phyloP scores from a whole-genome alignment of 1,284 basidiomycete species.

The Trametes sp. region DNA sequence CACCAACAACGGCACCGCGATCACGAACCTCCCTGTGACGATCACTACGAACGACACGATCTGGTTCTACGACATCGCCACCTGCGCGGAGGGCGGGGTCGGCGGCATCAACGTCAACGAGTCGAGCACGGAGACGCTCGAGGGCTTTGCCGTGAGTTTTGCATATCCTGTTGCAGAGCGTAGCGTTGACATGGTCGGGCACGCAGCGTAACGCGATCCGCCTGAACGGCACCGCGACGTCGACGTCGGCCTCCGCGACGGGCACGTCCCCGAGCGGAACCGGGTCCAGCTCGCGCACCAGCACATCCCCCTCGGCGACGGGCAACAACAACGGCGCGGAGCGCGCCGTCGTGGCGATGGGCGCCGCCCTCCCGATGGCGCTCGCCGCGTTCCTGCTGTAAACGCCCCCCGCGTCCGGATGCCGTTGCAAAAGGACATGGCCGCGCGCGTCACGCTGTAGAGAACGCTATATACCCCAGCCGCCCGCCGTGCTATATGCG shows the following conservation, averaged over 20 bases:
- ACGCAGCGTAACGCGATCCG: slow-evolving; percentile 58
- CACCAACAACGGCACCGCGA: slow-evolving; percentile 54
- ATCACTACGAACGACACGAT: slow-evolving; percentile 56
- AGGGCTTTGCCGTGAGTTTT: slow-evolving; percentile 56
- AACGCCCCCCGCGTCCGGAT: background rate
- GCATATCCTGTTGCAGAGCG: background rate
- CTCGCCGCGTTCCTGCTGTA: slow-evolving; percentile 27
- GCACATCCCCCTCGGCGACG: slow-evolving; percentile 37
- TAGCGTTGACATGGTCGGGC: background rate
- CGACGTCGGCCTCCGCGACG: slow-evolving; percentile 30
- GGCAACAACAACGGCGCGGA: slow-evolving; percentile 17
- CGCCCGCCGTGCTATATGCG: background rate
- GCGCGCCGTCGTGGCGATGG: slow-evolving; percentile 26
- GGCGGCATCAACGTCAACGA: slow-evolving; percentile 67
- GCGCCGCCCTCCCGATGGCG: slow-evolving; percentile 26
- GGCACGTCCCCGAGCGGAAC: slow-evolving; percentile 21
- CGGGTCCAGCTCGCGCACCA: slow-evolving; percentile 24
- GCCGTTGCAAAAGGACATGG: background rate
- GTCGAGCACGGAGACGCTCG: slow-evolving; percentile 55
- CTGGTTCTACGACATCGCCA: slow-evolving; percentile 67
- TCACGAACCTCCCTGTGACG: slow-evolving; percentile 53
- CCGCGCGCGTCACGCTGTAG: background rate
- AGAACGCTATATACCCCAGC: background rate
- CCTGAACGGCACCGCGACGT: slow-evolving; percentile 54
- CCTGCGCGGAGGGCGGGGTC: slow-evolving; percentile 64